A percentile compares a stretch with the other conserved stretches of the same genome.
phyloP scores from a whole-genome alignment of 192 early-diverging fungal species.

The Pilaira anomala region DNA sequence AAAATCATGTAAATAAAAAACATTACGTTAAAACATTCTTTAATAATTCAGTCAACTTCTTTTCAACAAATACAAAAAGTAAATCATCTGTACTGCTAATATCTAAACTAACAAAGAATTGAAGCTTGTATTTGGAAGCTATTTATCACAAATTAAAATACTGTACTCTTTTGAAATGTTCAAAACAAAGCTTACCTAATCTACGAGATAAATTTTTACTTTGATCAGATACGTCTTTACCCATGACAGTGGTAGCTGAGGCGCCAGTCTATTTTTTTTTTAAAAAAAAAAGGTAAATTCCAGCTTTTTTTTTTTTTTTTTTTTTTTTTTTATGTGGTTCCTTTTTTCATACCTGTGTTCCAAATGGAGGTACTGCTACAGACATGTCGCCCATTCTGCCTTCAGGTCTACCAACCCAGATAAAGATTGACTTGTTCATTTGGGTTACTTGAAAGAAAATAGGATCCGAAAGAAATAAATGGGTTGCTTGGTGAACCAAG shows the following conservation, averaged over 20 bases:
- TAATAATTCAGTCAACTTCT: slow-evolving; percentile 29
- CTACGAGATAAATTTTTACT: slow-evolving; percentile 35
- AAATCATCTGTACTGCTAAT: slow-evolving; percentile 25
- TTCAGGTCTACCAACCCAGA: slow-evolving; percentile 29
- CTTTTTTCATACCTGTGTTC: slow-evolving; percentile 19
- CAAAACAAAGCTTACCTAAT: slow-evolving; percentile 35
- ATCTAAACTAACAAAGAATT: slow-evolving; percentile 35
- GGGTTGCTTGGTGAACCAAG: slow-evolving; percentile 30
- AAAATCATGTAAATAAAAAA: neutral
- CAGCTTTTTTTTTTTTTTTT: neutral
- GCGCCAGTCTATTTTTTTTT: slow-evolving; percentile 6
- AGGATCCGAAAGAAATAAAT: slow-evolving; percentile 29
- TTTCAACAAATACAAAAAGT: slow-evolving; percentile 32
- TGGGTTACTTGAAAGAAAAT: slow-evolving; percentile 29
- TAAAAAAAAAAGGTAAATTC: neutral
- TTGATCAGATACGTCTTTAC: slow-evolving; percentile 25
- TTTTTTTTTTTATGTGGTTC: neutral
- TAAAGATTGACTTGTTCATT: slow-evolving; percentile 27
- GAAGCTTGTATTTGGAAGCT: slow-evolving; percentile 29
- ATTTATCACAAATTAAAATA: neutral
- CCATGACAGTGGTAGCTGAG: slow-evolving; percentile 25
- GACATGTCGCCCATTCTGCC: slow-evolving; percentile 28
- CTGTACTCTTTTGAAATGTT: neutral
- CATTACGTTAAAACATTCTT: slow-evolving; percentile 8
- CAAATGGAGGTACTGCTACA: slow-evolving; percentile 29